Evolutionary conservation across 148 eudicot species (phyloP).

Genomic region (Silene uniflora): DNA sequence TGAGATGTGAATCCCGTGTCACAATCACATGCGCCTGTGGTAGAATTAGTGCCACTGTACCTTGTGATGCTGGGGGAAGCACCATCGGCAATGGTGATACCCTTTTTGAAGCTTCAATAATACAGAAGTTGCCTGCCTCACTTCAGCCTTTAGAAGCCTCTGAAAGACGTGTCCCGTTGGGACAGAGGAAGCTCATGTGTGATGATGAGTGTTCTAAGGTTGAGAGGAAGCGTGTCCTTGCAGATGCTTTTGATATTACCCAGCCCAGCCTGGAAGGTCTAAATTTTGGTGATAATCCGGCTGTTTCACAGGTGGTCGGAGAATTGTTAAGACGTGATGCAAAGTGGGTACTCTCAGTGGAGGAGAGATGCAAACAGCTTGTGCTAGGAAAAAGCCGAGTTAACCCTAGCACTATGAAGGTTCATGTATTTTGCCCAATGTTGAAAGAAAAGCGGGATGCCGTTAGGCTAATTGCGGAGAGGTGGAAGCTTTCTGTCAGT

Average conservation of each 20-base stretch:
- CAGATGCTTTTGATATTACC: constrained; percentile 81
- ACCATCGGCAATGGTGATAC: constrained; percentile 31
- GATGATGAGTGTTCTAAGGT: constrained; percentile 85
- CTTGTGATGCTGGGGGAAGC: constrained; percentile 82
- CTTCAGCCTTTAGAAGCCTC: constrained; percentile 73
- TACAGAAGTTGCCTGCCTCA: constrained; percentile 69
- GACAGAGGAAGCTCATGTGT: constrained; percentile 80
- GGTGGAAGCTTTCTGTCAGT: constrained; percentile 82
- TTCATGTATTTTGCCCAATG: constrained; percentile 93
- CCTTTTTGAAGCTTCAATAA: constrained; percentile 64
- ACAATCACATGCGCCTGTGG: constrained; percentile 89
- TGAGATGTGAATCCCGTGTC: constrained; percentile 70
- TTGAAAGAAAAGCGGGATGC: constrained; percentile 84
- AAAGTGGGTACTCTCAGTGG: constrained; percentile 86
- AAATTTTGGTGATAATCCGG: constrained; percentile 65
- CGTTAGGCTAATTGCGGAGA: constrained; percentile 75
- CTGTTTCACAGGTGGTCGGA: constrained; percentile 51
- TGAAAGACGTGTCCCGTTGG: constrained; percentile 67
- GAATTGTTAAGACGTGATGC: constrained; percentile 77
- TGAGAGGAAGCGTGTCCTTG: constrained; percentile 73
- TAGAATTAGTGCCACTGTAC: constrained; percentile 60
- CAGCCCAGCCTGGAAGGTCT: constrained; percentile 65
- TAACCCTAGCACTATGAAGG: constrained; percentile 39
- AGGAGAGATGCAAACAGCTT: constrained; percentile 82
- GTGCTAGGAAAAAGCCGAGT: constrained; percentile 76